phyloP scores from a whole-genome alignment of 208 protist species.

The Wallacemonas sp. region DNA sequence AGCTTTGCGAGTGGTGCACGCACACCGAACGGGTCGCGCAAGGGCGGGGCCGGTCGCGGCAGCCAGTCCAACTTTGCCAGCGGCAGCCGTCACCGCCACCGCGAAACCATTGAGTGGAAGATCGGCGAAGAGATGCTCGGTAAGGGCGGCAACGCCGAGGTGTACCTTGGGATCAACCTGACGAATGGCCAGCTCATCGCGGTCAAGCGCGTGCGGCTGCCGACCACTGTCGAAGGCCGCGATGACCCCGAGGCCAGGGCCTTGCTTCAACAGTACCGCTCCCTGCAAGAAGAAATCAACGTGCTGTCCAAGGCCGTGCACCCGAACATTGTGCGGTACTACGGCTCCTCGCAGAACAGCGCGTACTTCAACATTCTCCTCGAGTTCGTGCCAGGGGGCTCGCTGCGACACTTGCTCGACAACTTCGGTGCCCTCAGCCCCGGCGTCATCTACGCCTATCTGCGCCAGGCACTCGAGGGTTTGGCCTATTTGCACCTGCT shows the following conservation, averaged over 20 bases:
- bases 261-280: slow-evolving; percentile 82
- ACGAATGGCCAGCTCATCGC: slow-evolving; percentile 91
- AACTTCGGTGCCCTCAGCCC: slow-evolving; percentile 90
- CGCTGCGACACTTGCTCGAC: slow-evolving; percentile 84
- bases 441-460: slow-evolving; percentile 81
- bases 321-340: slow-evolving; percentile 93
- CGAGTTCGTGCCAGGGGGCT: slow-evolving; percentile 91
- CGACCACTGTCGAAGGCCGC: slow-evolving; percentile 28
- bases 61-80: slow-evolving; percentile 15
- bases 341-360: slow-evolving; percentile 80
- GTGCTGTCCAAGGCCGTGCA: slow-evolving; percentile 88
- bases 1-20: slow-evolving; percentile 35
- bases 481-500: slow-evolving; percentile 85
- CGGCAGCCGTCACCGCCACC: slow-evolving; percentile 36
- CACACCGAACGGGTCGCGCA: slow-evolving; percentile 19
- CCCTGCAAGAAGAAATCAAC: slow-evolving; percentile 88
- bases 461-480: slow-evolving; percentile 81
- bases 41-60: slow-evolving; percentile 14
- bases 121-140: slow-evolving; percentile 91
- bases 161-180: slow-evolving; percentile 91
- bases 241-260: slow-evolving; percentile 54
- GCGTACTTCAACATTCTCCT: slow-evolving; percentile 92
- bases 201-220: slow-evolving; percentile 87
- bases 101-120: slow-evolving; percentile 91
- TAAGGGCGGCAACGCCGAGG: slow-evolving; percentile 89